Evolutionary conservation across 805 yeast genomes (phyloP), one percentile per base, ranked within the genome.

Genomic region (Saccharomyces kudriavzevii): DNA sequence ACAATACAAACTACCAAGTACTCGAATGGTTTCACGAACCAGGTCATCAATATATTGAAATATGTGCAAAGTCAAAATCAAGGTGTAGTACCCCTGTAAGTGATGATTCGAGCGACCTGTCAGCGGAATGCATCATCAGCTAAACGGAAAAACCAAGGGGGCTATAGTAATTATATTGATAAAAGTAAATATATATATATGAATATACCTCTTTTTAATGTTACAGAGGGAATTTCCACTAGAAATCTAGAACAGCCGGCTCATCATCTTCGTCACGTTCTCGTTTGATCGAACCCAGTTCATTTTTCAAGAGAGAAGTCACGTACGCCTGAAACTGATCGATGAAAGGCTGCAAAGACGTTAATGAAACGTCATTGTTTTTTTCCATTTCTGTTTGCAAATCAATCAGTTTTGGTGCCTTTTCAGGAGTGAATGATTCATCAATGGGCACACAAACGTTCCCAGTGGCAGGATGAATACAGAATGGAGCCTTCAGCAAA

Each of bases 381-480:
- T 70, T 62, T 49, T 82, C 87, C 58, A 85, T 75, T 63, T 90
- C 91, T 26, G 74, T 70, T 54, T 87, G 84, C 25, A 92, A 70
- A 40, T 74, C 73, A 50, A 81, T 72, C 54, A 91, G 73, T 56
- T 83, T 87, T 17, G 98, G 98, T 1, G 96, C 91, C 11, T 73
- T 74, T 58, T 79, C 78, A 1, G 97, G 97, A 61, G 85, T 82
- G 64, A 92, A 94, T 8, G 53, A 17, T 25, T 61, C 66, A 30
- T 58, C 57, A 17, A 70, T 85, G 0, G 98, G 97, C 6, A 94
- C 96, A 80, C 98, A 94, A 2, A 94, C 87, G 62, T 88, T 86
- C 6, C 97, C 97, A 0, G 99, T 94, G 2, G 89, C 84, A 1
- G 99, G 99, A 69, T 94, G 99, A 46, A 94, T 84, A 74, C 98